These are phyloP conservation scores for Casuarina glauca DNA, from an alignment of 306 rosid genomes.

Conservation along the genomic window DNA sequence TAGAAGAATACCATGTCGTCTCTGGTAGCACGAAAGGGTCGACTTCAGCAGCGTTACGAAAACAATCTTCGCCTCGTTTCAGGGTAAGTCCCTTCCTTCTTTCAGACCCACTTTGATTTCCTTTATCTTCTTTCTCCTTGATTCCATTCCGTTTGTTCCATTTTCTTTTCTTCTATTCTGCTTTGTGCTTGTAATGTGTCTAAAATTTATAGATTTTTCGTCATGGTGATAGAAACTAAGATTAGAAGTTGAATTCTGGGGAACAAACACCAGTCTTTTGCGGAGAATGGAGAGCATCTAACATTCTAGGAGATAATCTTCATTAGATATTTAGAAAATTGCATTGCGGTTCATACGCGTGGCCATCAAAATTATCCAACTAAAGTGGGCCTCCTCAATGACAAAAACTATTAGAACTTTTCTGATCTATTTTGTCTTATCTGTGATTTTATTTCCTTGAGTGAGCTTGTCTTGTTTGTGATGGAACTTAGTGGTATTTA, in stretches of 20 bases:
- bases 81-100: conserved; percentile 49
- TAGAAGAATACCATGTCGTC: conserved; percentile 44
- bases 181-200: not conserved
- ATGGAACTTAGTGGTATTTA: not conserved
- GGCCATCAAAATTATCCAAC: conserved; percentile 23
- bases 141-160: conserved; percentile 9
- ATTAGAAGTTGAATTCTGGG: not conserved
- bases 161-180: not conserved
- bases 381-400: conserved; percentile 47
- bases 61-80: conserved; percentile 75
- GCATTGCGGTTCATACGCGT: not conserved
- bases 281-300: conserved; percentile 28
- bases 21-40: conserved; percentile 57
- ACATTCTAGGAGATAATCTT: conserved; percentile 28
- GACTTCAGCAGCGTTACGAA: conserved; percentile 78
- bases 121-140: not conserved
- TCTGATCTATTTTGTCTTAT: conserved; percentile 42
- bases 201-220: not conserved
- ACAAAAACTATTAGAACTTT: conserved; percentile 28
- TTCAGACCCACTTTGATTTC: not conserved
- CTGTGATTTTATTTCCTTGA: not conserved
- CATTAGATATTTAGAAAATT: conserved; percentile 26
- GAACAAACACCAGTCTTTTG: conserved; percentile 18
- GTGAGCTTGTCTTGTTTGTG: not conserved
- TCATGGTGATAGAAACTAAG: not conserved